phyloP scores from a whole-genome alignment of 176 grass and related monocot genomes.

The Aegilops tauschii region DNA sequence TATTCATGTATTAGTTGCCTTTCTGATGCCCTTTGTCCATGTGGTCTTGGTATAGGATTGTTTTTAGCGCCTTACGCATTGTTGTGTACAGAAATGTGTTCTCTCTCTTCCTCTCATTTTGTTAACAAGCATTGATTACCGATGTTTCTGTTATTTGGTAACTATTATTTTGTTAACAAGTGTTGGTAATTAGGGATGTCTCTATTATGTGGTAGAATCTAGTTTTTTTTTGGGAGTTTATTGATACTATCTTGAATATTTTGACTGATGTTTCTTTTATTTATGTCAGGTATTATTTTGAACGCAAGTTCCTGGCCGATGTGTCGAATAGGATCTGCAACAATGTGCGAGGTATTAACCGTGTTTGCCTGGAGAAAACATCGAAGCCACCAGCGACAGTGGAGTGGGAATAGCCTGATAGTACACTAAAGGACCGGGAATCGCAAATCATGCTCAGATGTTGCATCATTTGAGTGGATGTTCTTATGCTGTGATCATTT shows the following conservation, averaged over 20 bases:
- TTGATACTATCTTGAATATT: not conserved
- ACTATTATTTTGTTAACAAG: too few species aligned
- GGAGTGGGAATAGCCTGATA: slow-evolving; percentile 63
- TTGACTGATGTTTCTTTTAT: not conserved
- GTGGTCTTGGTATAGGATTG: not conserved
- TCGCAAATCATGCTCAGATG: not conserved
- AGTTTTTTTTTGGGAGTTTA: not conserved
- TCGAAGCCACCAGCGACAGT: slow-evolving; percentile 80
- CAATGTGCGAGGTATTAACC: slow-evolving; percentile 72
- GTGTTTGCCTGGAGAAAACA: slow-evolving; percentile 70
- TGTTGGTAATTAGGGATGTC: not conserved
- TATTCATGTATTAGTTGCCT: too few species aligned
- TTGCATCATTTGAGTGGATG: slow-evolving; percentile 37
- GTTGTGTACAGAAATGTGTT: not conserved
- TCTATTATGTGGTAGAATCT: not conserved
- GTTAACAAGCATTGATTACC: not conserved
- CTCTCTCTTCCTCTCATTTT: not conserved
- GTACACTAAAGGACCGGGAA: slow-evolving; percentile 33
- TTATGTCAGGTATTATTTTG: slow-evolving; percentile 72
- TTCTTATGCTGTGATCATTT: too few species aligned
- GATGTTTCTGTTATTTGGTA: too few species aligned
- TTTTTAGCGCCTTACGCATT: not conserved
- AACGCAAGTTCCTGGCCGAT: slow-evolving; percentile 54
- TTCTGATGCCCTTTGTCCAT: not conserved
- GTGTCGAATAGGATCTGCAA: slow-evolving; percentile 80